Evolutionary conservation across 768 basidiomycete species (phyloP), one percentile per base, ranked within the genome.

Genomic region (Kwoniella mangroviensis): DNA sequence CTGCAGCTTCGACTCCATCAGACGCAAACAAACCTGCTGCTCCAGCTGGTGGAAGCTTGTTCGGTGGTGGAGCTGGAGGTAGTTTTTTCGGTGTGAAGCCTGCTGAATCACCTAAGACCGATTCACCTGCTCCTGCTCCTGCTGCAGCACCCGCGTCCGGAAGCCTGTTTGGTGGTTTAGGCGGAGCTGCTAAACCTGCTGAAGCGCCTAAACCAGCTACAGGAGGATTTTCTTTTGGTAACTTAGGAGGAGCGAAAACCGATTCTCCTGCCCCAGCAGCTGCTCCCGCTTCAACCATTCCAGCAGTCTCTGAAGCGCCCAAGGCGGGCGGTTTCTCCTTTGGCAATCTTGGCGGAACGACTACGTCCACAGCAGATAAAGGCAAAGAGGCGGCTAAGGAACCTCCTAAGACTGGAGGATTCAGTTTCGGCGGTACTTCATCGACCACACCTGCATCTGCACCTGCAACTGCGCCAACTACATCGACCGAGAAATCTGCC

Each of bases 101-200:
- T n/a, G 70, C 70, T 63, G 70, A 71, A 34, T 45, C 76, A 53
- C 69, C 75, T 7, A 59, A 61, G 22, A 41, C 54, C 40, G 67
- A 54, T n/a, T 28, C 56, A 17, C 21, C 67, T 12, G 62, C 74
- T 15, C 56, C 67, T 10, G 62, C 74, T 17, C 55, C 70, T 22
- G 26, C 81, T 2, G 65, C 81, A 34, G 66, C 76, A 6, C 61
- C 76, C 24, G 68, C 70, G 22, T 56, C 76, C 45, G 70, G 71
- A 34, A 62, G 73, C 17, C 28, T 65, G 56, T 65, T 61, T 51
- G 67, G 69, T 22, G 58, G 55, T 41, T 61, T 72, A 59, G 61
- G 71, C 15, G 66, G 63, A n/a, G 69, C 52, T 21, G 54, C 54
- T 40, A 60, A 55, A 52, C 59, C 70, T 17, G 28, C 73, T 41